Evolutionary conservation across 2,329 filamentous ascomycete species (phyloP).

Genomic region (Exophiala aquamarina): DNA sequence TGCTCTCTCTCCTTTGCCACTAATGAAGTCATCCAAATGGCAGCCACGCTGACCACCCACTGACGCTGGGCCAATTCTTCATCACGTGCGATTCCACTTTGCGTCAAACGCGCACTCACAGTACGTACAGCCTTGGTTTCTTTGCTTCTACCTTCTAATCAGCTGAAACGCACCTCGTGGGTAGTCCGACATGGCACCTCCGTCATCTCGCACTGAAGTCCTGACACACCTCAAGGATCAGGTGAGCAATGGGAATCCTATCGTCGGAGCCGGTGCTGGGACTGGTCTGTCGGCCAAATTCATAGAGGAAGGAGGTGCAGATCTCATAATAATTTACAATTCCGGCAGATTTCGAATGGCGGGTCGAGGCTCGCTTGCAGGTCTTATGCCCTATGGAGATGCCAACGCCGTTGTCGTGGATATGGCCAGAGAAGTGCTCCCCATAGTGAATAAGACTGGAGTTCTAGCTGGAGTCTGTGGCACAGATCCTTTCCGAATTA

Average conservation of each 20-base stretch:
- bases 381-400: constrained; percentile 70
- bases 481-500: constrained; percentile 67
- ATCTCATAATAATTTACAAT: constrained; percentile 73
- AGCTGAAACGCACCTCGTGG: too few species aligned
- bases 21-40: too few species aligned
- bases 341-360: constrained; percentile 73
- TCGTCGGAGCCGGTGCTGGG: constrained; percentile 68
- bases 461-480: constrained; percentile 71
- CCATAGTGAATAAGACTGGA: constrained; percentile 56
- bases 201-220: constrained; percentile 57
- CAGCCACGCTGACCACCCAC: too few species aligned
- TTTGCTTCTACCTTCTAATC: too few species aligned
- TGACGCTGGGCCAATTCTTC: too few species aligned
- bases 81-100: too few species aligned
- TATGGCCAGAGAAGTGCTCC: constrained; percentile 68
- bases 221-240: constrained; percentile 55
- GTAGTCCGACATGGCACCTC: constrained; percentile 52
- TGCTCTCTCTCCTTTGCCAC: too few species aligned
- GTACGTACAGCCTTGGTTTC: too few species aligned
- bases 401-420: constrained; percentile 69
- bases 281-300: constrained; percentile 68
- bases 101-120: too few species aligned
- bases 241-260: constrained; percentile 56
- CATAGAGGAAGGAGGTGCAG: constrained; percentile 66
- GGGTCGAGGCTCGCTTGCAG: constrained; percentile 66